Conservation (phyloP, 2,329 filamentous ascomycete species). For the Talaromyces piceae region DNA sequence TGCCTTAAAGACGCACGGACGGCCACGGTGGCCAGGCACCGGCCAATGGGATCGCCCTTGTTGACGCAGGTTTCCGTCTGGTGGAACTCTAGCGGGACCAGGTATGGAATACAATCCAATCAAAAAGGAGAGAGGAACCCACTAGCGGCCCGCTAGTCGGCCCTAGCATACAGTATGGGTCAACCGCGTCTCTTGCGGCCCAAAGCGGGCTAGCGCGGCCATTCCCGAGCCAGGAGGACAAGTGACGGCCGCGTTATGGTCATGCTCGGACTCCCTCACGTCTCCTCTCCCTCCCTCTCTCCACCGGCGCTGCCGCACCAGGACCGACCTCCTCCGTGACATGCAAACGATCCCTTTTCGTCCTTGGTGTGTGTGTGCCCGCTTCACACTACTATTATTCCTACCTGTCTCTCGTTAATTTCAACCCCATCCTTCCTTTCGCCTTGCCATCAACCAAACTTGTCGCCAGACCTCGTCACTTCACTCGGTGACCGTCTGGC, state of each 20-base stretch:
- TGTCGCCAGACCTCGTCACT: not conserved
- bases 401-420: not conserved
- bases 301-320: not conserved
- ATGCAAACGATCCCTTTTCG: not conserved
- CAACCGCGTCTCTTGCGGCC: conserved; percentile 9
- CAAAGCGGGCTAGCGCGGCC: conserved; percentile 4
- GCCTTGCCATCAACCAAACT: not conserved
- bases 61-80: not conserved
- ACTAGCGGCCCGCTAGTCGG: conserved; percentile 10
- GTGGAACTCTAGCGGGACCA: not conserved
- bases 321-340: too few relatives aligned
- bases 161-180: conserved; percentile 3
- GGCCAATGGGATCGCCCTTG: conserved; percentile 1
- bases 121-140: not conserved
- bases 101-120: not conserved
- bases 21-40: conserved; percentile 3
- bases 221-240: conserved; percentile 1
- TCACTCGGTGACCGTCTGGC: not conserved
- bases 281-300: not conserved
- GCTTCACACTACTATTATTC: not conserved
- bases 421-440: conserved; percentile 3
- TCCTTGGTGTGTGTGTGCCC: not conserved
- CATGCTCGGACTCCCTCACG: not conserved
- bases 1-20: not conserved
- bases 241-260: conserved; percentile 3